Conservation (phyloP, 2,329 filamentous ascomycete species). For the Lecanosticta acicola region DNA sequence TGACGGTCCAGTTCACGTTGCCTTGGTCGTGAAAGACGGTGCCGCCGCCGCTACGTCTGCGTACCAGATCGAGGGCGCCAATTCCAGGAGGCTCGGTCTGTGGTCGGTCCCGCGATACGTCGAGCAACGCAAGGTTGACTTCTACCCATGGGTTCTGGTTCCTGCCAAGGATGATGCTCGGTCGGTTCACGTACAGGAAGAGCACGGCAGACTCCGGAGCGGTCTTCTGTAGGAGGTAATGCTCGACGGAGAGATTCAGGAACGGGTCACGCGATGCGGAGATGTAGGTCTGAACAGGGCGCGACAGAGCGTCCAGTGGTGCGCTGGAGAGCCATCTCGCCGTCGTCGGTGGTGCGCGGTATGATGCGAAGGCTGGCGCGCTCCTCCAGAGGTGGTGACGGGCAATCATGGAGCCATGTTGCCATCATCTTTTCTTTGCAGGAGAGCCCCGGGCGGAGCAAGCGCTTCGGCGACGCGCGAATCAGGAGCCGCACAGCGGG, state of each 20-base stretch:
- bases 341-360: constrained; percentile 8
- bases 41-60: constrained; percentile 81
- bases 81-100: constrained; percentile 36
- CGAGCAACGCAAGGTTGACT: constrained; percentile 64
- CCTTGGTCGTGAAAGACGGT: constrained; percentile 90
- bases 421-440: constrained; percentile 1
- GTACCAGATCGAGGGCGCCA: constrained; percentile 59
- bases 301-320: constrained; percentile 18
- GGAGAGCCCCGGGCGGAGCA: background rate
- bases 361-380: constrained; percentile 12
- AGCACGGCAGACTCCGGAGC: constrained; percentile 68
- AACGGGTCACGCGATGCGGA: constrained; percentile 63
- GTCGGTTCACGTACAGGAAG: constrained; percentile 81
- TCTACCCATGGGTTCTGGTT: constrained; percentile 99
- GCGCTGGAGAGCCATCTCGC: constrained; percentile 24
- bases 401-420: constrained; percentile 28
- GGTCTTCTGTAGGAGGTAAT: constrained; percentile 74
- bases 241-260: constrained; percentile 89
- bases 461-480: background rate
- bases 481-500: too few relatives aligned
- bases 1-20: constrained; percentile 93
- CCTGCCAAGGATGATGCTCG: constrained; percentile 83
- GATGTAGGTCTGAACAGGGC: constrained; percentile 42
- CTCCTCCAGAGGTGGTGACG: constrained; percentile 20
- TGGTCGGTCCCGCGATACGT: constrained; percentile 34